These are phyloP conservation scores for Kurtzmaniella quercitrusa DNA, from an alignment of 1,139 yeast species.

Conservation along the genomic window DNA sequence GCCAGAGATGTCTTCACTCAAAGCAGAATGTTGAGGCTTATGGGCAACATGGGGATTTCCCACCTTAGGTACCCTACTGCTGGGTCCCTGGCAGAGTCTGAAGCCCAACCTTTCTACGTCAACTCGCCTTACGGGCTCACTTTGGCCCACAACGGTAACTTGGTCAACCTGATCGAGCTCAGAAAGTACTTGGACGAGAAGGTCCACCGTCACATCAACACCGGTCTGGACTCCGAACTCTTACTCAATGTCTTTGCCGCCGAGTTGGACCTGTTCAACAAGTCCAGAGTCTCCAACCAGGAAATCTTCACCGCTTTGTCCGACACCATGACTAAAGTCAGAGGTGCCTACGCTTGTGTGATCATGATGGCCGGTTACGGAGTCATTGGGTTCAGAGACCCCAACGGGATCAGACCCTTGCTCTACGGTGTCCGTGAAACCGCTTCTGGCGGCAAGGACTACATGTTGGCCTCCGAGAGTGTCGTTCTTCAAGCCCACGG, in stretches of 20 bases:
- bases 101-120: slow-evolving; percentile 98
- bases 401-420: slow-evolving; percentile 92
- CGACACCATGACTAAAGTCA: slow-evolving; percentile 73
- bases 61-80: slow-evolving; percentile 98
- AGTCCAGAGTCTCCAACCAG: slow-evolving; percentile 85
- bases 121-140: slow-evolving; percentile 94
- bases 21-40: slow-evolving; percentile 67
- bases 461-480: slow-evolving; percentile 93
- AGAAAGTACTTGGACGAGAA: slow-evolving; percentile 81
- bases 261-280: slow-evolving; percentile 86
- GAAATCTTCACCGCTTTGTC: slow-evolving; percentile 84
- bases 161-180: slow-evolving; percentile 80
- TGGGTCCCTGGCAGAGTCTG: slow-evolving; percentile 94
- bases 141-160: slow-evolving; percentile 89
- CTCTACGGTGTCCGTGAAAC: slow-evolving; percentile 76
- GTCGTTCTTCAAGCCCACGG: slow-evolving; percentile 96
- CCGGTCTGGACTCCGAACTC: slow-evolving; percentile 93
- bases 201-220: slow-evolving; percentile 95
- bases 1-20: slow-evolving; percentile 95
- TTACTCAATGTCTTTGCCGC: slow-evolving; percentile 86
- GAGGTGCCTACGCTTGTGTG: slow-evolving; percentile 96
- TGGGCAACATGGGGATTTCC: slow-evolving; percentile 94
- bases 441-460: slow-evolving; percentile 72
- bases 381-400: slow-evolving; percentile 91
- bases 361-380: slow-evolving; percentile 97